Conservation (phyloP, 306 rosid genomes). For the Glycine tomentella region DNA sequence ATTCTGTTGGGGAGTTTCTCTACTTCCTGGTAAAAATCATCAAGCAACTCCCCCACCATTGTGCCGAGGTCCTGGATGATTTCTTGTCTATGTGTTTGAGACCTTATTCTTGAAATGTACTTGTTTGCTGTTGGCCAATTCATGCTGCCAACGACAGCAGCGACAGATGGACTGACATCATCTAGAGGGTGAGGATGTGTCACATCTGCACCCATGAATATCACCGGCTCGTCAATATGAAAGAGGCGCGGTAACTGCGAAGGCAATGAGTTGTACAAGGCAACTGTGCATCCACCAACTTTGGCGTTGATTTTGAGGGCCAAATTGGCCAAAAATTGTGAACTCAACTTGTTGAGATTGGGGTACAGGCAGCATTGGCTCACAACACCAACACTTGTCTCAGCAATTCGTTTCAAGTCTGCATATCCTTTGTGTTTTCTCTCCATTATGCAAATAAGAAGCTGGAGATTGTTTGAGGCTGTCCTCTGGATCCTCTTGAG, state of each 20-base stretch:
- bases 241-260: slow-evolving; percentile 87
- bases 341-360: slow-evolving; percentile 76
- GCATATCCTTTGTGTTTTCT: slow-evolving; percentile 93
- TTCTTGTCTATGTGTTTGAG: slow-evolving; percentile 97
- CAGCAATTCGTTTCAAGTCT: slow-evolving; percentile 92
- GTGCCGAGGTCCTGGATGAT: slow-evolving; percentile 81
- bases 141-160: slow-evolving; percentile 99
- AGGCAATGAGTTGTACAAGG: slow-evolving; percentile 84
- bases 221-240: slow-evolving; percentile 67
- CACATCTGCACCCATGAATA: slow-evolving; percentile 98
- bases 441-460: slow-evolving; percentile 92
- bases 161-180: slow-evolving; percentile 93
- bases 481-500: slow-evolving; percentile 72
- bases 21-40: slow-evolving; percentile 77
- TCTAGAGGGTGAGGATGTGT: slow-evolving; percentile 99
- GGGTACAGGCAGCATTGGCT: slow-evolving; percentile 94
- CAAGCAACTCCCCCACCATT: slow-evolving; percentile 89
- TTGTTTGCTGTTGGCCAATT: slow-evolving; percentile 99
- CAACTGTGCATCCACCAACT: slow-evolving; percentile 97
- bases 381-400: slow-evolving; percentile 85
- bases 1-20: slow-evolving; percentile 82
- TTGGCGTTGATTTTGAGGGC: slow-evolving; percentile 98
- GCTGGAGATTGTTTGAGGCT: slow-evolving; percentile 87
- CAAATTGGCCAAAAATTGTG: slow-evolving; percentile 90
- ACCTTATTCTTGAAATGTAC: slow-evolving; percentile 93